Evolutionary conservation across 495 filamentous ascomycete genomes (phyloP), one percentile per base, ranked within the genome.

Genomic region (Apiosordaria backusii): DNA sequence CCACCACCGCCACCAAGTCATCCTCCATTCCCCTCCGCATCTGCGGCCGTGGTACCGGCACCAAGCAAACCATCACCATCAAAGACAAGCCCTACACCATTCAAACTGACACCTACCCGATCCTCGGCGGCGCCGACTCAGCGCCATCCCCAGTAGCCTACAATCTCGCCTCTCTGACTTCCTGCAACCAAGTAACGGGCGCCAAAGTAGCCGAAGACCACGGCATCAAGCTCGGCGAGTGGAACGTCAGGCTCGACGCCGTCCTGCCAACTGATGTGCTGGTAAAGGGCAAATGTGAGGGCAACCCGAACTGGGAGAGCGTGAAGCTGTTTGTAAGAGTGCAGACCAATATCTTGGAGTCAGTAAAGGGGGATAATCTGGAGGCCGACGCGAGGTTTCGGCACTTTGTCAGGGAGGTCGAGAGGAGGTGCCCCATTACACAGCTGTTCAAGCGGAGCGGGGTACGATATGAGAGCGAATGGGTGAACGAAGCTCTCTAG

Each of bases 181-280:
- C 72, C 6, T 74, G 72, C 70, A 74, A 68, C 66, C 72, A 74
- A 35, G 72, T 74, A 4, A 72, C 72, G 19, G 72, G 72, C 4
- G 23, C 24, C 35, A 65, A 72, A 4, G 72, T 74, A 0, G 72
- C 72, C 3, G 52, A 57, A 25, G 66, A 72, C 27, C 69, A 67
- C 29, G 72, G 70, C 25, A 70, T 71, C 57, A 45, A 50, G 52
- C 35, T 72, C 10, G 72, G 72, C 3, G 15, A 65, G 35, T 74
- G 72, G 70, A 16, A 65, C 4, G 66, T 74, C 10, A 63, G 19
- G 21, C 70, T 74, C 19, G 62, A 68, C 1, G 72, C 55, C 16
- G 22, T 63, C n/a, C 54, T 74, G 62, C 72, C 72, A 3, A 74
- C 67, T 2, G 67, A 26, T 4, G 64, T 68, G 6, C 61, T 74